Evolutionary conservation across 768 basidiomycete genomes (phyloP).

Genomic region (Austroboletus eburneus): DNA sequence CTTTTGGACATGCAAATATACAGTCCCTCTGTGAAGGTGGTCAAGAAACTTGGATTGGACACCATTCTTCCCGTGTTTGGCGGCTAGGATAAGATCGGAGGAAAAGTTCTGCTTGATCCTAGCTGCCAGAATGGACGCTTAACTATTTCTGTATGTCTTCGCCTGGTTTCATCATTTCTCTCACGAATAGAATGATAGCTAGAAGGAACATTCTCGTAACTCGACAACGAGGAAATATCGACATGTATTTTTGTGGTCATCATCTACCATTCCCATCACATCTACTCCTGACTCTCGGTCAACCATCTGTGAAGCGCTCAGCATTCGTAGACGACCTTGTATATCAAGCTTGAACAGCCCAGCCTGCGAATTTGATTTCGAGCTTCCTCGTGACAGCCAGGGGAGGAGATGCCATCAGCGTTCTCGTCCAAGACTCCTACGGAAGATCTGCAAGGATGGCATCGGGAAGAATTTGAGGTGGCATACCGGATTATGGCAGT

Average conservation of each 20-base stretch:
- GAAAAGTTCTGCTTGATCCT: conserved; percentile 55
- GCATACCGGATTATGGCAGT: conserved; percentile 51
- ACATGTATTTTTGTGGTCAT: conserved; percentile 50
- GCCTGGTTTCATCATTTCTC: background rate
- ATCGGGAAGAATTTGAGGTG: conserved; percentile 39
- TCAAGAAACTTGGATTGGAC: conserved; percentile 26
- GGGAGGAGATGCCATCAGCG: conserved; percentile 61
- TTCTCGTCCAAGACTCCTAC: conserved; percentile 41
- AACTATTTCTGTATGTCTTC: conserved; percentile 45
- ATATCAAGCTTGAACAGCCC: conserved; percentile 35
- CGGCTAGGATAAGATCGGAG: conserved; percentile 55
- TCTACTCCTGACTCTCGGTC: conserved; percentile 19
- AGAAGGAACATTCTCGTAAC: conserved; percentile 41
- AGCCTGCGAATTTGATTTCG: conserved; percentile 47
- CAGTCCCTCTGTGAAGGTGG: conserved; percentile 57
- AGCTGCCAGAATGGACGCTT: conserved; percentile 52
- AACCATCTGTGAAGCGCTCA: conserved; percentile 30
- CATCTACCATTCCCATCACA: conserved; percentile 41
- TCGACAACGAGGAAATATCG: conserved; percentile 26
- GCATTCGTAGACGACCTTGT: conserved; percentile 46
- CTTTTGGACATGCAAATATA: conserved; percentile 59
- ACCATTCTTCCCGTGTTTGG: conserved; percentile 49
- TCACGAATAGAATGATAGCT: conserved; percentile 38
- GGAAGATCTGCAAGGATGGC: conserved; percentile 20
- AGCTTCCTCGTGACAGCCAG: conserved; percentile 46